phyloP scores from a whole-genome alignment of 2,329 filamentous ascomycete species.

The Paraphoma chrysanthemicola region DNA sequence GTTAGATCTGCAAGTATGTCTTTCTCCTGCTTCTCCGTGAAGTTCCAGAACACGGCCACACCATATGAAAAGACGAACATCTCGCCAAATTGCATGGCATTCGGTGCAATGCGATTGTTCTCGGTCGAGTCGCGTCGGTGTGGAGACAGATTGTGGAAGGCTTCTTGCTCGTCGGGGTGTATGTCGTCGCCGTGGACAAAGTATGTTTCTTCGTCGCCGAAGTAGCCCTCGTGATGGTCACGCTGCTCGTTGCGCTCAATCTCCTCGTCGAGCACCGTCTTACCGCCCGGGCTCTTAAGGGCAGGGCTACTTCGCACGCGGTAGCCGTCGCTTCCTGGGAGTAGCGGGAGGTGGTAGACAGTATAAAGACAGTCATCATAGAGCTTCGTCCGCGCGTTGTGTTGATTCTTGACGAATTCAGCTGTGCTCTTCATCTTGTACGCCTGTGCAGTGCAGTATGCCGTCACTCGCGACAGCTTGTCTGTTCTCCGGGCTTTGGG shows the following conservation, averaged over 20 bases:
- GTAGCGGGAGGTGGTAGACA: constrained; percentile 89
- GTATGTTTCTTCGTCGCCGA: constrained; percentile 72
- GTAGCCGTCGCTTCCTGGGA: constrained; percentile 86
- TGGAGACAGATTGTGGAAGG: constrained; percentile 9
- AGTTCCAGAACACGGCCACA: constrained; percentile 99
- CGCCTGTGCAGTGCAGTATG: constrained; percentile 93
- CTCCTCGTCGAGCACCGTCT: constrained; percentile 90
- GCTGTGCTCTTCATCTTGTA: constrained; percentile 91
- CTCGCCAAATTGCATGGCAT: constrained; percentile 84
- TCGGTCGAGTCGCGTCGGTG: constrained; percentile 29
- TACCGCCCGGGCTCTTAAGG: constrained; percentile 89
- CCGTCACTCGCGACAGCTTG: constrained; percentile 87
- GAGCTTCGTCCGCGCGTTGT: constrained; percentile 90
- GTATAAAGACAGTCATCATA: constrained; percentile 98
- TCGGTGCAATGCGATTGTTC: constrained; percentile 65
- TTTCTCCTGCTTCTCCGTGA: constrained; percentile 94
- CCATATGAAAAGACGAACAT: constrained; percentile 98
- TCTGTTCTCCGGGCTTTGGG: constrained; percentile 88
- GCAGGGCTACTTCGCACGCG: constrained; percentile 88
- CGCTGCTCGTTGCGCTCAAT: constrained; percentile 92
- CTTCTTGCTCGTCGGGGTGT: constrained; percentile 23
- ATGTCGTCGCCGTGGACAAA: constrained; percentile 50
- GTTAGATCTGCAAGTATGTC: constrained; percentile 94
- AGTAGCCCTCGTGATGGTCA: constrained; percentile 91
- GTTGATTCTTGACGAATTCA: constrained; percentile 83